Percentiles rank a stretch among this genome's conserved stretches.
These are phyloP conservation scores for Penicillium olsonii DNA, from an alignment of 2,329 filamentous ascomycete genomes.

Conservation along the genomic window DNA sequence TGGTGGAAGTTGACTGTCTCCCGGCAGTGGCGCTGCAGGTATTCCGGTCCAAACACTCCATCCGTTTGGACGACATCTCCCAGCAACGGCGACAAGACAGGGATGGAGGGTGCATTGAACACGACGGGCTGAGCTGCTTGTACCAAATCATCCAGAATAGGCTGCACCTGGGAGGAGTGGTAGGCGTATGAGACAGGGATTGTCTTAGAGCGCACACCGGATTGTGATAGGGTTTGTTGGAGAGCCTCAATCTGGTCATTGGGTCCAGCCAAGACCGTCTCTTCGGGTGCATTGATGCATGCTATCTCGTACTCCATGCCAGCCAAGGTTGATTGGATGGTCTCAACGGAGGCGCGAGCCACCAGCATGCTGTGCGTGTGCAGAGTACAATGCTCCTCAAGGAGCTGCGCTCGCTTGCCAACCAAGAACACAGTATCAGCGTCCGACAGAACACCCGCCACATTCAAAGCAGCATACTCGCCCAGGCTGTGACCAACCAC, in stretches of 20 bases:
- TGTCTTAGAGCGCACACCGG: not conserved
- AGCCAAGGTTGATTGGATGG: not conserved
- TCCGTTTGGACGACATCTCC: not conserved
- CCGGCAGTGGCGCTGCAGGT: not conserved
- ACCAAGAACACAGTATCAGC: slow-evolving; percentile 30
- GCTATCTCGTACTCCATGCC: not conserved
- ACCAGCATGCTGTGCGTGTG: slow-evolving; percentile 19
- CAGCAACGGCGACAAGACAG: not conserved
- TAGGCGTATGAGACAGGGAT: slow-evolving; percentile 5
- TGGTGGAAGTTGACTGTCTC: not conserved
- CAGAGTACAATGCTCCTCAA: slow-evolving; percentile 19
- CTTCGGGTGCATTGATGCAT: slow-evolving; percentile 4
- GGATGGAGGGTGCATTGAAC: not conserved
- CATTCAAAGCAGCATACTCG: slow-evolving; percentile 32
- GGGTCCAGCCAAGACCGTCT: not conserved
- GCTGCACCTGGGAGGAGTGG: slow-evolving; percentile 7
- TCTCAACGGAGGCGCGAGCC: not conserved
- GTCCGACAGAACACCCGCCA: slow-evolving; percentile 26
- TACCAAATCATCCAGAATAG: not conserved
- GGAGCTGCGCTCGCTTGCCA: slow-evolving; percentile 25
- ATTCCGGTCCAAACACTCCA: not conserved
- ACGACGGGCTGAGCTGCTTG: not conserved
- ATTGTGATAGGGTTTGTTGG: not conserved
- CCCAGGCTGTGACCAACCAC: slow-evolving; percentile 36
- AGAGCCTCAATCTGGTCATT: not conserved